phyloP scores from a whole-genome alignment of 2,329 filamentous ascomycete genomes.

The Aureobasidium namibiae region DNA sequence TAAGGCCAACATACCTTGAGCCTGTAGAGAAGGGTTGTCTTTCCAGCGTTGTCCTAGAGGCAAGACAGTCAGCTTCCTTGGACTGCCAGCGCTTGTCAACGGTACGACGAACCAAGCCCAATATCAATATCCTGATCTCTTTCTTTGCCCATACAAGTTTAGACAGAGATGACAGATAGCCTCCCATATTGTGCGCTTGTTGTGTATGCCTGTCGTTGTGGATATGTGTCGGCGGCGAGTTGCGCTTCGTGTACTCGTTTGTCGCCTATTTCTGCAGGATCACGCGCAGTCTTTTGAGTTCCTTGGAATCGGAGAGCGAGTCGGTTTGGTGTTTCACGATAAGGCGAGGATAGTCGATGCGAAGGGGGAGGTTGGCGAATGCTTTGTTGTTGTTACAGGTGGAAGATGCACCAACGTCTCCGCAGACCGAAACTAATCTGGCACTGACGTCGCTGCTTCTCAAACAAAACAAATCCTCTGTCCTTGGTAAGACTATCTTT shows the following conservation, averaged over 20 bases:
- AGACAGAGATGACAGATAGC: constrained; percentile 50
- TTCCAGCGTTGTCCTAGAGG: constrained; percentile 87
- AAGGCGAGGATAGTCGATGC: neutral
- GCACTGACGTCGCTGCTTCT: constrained; percentile 1
- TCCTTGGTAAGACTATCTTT: too few relatives aligned
- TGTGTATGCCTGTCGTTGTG: neutral
- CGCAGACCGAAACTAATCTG: neutral
- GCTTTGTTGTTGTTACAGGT: constrained; percentile 2
- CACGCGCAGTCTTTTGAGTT: neutral
- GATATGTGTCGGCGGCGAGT: neutral
- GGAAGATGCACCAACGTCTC: constrained; percentile 1
- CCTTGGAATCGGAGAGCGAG: neutral
- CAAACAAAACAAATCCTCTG: constrained; percentile 8
- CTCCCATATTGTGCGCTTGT: constrained; percentile 41
- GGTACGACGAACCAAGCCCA: constrained; percentile 67
- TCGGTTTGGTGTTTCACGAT: neutral
- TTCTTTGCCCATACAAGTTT: constrained; percentile 87
- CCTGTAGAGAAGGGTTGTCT: constrained; percentile 93
- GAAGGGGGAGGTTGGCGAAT: neutral
- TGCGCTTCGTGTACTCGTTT: neutral
- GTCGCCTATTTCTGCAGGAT: neutral
- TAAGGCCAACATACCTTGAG: constrained; percentile 59
- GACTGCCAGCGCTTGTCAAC: neutral
- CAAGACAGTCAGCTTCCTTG: neutral
- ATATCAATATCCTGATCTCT: constrained; percentile 91